phyloP scores from a whole-genome alignment of 768 basidiomycete species.

The Suillus hirtellus region DNA sequence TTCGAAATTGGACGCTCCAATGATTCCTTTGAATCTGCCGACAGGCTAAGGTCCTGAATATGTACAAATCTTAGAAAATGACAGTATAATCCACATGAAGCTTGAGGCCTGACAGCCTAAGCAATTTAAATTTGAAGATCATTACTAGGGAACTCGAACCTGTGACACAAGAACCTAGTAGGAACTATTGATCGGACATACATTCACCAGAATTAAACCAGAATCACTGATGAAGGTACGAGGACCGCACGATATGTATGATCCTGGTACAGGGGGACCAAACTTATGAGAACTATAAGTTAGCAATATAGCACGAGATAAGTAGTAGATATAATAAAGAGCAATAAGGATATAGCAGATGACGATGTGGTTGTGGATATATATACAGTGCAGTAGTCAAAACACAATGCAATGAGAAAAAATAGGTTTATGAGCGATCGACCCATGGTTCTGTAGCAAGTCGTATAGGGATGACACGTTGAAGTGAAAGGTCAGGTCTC shows the following conservation, averaged over 20 bases:
- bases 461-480: conserved; percentile 56
- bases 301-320: not conserved
- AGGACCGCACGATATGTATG: not conserved
- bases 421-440: conserved; percentile 24
- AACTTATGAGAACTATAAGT: not conserved
- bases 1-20: too few relatives aligned
- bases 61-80: too few relatives aligned
- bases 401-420: not conserved
- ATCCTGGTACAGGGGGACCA: not conserved
- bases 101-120: too few relatives aligned
- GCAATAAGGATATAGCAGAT: conserved; percentile 2
- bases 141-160: too few relatives aligned
- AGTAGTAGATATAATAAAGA: not conserved
- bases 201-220: not conserved
- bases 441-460: conserved; percentile 62
- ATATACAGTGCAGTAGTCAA: not conserved
- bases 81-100: too few relatives aligned
- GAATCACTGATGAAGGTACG: not conserved
- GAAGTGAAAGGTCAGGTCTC: conserved; percentile 36
- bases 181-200: too few relatives aligned
- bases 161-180: too few relatives aligned
- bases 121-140: too few relatives aligned
- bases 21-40: too few relatives aligned
- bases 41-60: too few relatives aligned
- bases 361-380: not conserved